Evolutionary conservation across 495 filamentous ascomycete species (phyloP).

Genomic region (Aspergillus cristatus): DNA sequence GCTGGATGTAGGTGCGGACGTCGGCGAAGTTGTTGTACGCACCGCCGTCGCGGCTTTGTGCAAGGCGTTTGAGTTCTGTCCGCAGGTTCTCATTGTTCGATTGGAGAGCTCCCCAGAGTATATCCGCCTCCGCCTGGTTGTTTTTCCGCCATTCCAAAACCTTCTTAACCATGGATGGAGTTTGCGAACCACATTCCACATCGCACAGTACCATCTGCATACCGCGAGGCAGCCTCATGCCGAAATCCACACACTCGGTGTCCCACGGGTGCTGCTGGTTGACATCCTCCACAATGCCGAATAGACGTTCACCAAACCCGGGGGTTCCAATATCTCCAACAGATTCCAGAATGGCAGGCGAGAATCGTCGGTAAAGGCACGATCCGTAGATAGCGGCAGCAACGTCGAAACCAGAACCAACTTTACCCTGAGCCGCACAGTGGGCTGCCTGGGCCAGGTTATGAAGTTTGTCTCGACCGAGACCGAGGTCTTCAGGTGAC

Average conservation of each 20-base stretch:
- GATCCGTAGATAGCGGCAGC: conserved; percentile 86
- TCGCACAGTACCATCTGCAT: conserved; percentile 83
- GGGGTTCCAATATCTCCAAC: conserved; percentile 54
- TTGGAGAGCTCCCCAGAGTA: conserved; percentile 67
- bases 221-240: conserved; percentile 54
- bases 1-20: conserved; percentile 34
- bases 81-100: conserved; percentile 63
- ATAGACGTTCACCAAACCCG: conserved; percentile 58
- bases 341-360: conserved; percentile 58
- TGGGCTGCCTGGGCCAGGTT: conserved; percentile 90
- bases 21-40: conserved; percentile 22
- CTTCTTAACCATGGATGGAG: conserved; percentile 88
- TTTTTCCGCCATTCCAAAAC: conserved; percentile 73
- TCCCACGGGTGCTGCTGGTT: conserved; percentile 58
- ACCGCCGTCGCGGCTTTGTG: conserved; percentile 23
- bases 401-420: conserved; percentile 95
- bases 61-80: conserved; percentile 42
- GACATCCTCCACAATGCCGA: conserved; percentile 52
- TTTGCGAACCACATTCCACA: conserved; percentile 89
- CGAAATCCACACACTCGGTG: conserved; percentile 55
- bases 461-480: conserved; percentile 55
- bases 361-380: conserved; percentile 85
- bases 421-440: conserved; percentile 92
- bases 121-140: conserved; percentile 55
- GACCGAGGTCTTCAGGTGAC: conserved; percentile 46